Evolutionary conservation across 768 basidiomycete genomes (phyloP).

Genomic region (Paxillus ammoniavirescens): DNA sequence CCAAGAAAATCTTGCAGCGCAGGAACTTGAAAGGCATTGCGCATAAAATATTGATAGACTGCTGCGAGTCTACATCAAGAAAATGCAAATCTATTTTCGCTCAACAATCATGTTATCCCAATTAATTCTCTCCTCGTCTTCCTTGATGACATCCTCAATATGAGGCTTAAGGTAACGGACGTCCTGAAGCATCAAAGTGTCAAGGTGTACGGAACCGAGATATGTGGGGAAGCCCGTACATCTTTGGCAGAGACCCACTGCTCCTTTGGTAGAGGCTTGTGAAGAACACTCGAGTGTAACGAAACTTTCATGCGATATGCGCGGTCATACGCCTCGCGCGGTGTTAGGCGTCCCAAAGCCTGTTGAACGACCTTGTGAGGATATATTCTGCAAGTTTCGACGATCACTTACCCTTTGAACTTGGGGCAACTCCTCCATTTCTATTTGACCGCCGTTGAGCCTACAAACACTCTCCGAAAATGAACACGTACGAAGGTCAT

Average conservation of each 20-base stretch:
- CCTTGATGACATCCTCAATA: conserved; percentile 68
- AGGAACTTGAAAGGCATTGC: conserved; percentile 3
- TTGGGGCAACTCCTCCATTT: conserved; percentile 73
- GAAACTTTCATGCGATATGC: conserved; percentile 86
- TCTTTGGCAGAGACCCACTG: conserved; percentile 76
- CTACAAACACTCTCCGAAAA: not conserved
- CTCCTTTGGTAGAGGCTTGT: conserved; percentile 76
- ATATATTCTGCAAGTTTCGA: not conserved
- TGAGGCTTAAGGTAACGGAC: conserved; percentile 83
- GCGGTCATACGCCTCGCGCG: conserved; percentile 84
- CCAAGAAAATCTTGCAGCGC: not conserved
- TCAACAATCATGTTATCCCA: conserved; percentile 81
- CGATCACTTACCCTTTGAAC: conserved; percentile 68
- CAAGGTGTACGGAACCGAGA: conserved; percentile 5
- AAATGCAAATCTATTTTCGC: conserved; percentile 51
- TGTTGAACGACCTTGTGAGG: conserved; percentile 31
- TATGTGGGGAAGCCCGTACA: conserved; percentile 44
- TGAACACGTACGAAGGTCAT: conserved; percentile 80
- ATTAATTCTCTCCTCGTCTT: conserved; percentile 70
- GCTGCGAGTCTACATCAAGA: conserved; percentile 21
- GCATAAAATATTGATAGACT: conserved; percentile 15
- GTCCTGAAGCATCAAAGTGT: conserved; percentile 54
- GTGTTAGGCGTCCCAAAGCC: conserved; percentile 83
- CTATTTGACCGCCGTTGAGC: conserved; percentile 29
- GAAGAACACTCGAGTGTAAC: conserved; percentile 69